These are phyloP conservation scores for Alternaria alternata DNA, from an alignment of 2,329 filamentous ascomycete genomes.

Conservation along the genomic window DNA sequence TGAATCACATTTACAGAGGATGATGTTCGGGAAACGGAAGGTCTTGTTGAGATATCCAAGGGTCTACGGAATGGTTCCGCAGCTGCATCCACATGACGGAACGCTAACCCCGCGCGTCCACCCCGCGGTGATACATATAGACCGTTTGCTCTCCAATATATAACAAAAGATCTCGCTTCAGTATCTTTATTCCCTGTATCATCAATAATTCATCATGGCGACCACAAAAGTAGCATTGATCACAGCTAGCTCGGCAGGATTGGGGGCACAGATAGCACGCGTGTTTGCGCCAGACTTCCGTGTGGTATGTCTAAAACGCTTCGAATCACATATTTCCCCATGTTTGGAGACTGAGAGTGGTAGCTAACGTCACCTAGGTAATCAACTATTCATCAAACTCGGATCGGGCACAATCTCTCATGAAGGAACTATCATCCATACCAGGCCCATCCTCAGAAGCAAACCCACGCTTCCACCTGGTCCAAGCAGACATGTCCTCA, in stretches of 20 bases:
- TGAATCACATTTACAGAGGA: neutral
- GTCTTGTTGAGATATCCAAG: too few species aligned
- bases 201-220: constrained; percentile 34
- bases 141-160: neutral
- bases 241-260: constrained; percentile 58
- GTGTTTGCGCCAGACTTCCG: constrained; percentile 57
- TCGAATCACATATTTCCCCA: neutral
- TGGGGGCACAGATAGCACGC: constrained; percentile 59
- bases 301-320: constrained; percentile 45
- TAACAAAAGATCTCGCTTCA: neutral
- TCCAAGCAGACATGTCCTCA: constrained; percentile 58
- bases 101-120: constrained; percentile 10
- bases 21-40: neutral
- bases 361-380: constrained; percentile 39
- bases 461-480: constrained; percentile 52
- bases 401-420: constrained; percentile 50
- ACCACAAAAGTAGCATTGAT: constrained; percentile 57
- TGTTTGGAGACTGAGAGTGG: neutral
- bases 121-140: constrained; percentile 1
- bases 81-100: constrained; percentile 1
- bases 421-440: constrained; percentile 54
- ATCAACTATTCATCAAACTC: constrained; percentile 59
- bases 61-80: constrained; percentile 12
- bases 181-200: neutral
- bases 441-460: constrained; percentile 37